Conservation (phyloP, 2,329 filamentous ascomycete genomes). For the Sarocladiaceae sp. region DNA sequence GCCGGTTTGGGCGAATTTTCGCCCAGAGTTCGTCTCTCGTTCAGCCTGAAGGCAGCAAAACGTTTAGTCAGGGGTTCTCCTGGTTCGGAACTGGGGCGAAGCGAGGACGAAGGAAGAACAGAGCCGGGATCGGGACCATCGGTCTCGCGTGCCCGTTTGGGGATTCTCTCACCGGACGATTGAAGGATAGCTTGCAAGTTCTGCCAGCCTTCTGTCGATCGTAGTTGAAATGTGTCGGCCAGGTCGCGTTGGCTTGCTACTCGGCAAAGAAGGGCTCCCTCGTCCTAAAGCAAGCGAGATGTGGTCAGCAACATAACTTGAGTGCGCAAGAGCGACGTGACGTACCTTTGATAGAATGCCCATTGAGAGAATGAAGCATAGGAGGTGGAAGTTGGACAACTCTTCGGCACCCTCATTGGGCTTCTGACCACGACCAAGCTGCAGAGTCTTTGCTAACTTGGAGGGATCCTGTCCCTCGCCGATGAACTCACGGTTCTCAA, state of each 20-base stretch:
- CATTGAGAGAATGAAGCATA: constrained; percentile 81
- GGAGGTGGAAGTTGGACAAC: constrained; percentile 88
- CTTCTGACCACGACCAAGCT: constrained; percentile 55
- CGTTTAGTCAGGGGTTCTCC: constrained; percentile 60
- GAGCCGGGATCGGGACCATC: constrained; percentile 26
- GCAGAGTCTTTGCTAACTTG: constrained; percentile 64
- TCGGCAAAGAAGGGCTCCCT: constrained; percentile 79
- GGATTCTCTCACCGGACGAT: constrained; percentile 94
- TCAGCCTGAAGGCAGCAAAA: constrained; percentile 63
- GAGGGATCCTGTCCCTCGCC: constrained; percentile 81
- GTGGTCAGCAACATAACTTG: constrained; percentile 10
- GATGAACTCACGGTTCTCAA: constrained; percentile 86
- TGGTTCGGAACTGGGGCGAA: constrained; percentile 20
- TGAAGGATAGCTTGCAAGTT: constrained; percentile 89
- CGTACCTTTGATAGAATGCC: constrained; percentile 80
- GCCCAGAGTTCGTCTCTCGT: constrained; percentile 27
- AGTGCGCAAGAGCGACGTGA: constrained; percentile 8
- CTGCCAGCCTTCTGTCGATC: constrained; percentile 88
- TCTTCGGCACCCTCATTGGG: constrained; percentile 58
- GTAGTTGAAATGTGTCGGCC: constrained; percentile 75
- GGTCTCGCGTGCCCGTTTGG: constrained; percentile 59
- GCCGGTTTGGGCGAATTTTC: background rate
- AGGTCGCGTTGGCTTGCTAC: constrained; percentile 79
- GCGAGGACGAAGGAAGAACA: constrained; percentile 17
- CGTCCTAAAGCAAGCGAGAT: constrained; percentile 58